Evolutionary conservation across 306 rosid species (phyloP).

Genomic region (Quercus rubra): DNA sequence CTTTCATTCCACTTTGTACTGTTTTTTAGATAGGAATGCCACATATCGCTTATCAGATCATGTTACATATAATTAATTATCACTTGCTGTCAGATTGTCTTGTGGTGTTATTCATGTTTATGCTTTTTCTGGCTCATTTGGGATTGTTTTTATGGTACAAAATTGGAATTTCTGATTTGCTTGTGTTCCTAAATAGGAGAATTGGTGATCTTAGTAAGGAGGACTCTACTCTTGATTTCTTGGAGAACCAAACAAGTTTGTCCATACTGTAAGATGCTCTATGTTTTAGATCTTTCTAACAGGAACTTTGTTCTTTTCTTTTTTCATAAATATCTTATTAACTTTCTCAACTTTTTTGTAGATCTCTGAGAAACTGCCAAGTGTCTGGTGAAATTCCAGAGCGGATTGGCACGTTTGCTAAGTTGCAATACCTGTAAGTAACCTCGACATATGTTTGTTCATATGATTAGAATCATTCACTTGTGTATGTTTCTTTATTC

Average conservation of each 20-base stretch:
- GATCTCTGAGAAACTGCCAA: constrained; percentile 31
- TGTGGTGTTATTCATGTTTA: not conserved
- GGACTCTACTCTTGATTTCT: constrained; percentile 30
- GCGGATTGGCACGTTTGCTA: constrained; percentile 19
- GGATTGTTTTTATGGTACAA: not conserved
- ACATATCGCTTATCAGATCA: not conserved
- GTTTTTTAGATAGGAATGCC: not conserved
- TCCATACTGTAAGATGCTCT: constrained; percentile 26
- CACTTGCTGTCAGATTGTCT: not conserved
- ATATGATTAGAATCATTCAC: not conserved
- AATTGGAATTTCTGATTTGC: not conserved
- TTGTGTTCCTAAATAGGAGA: constrained; percentile 20
- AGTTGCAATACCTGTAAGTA: constrained; percentile 29
- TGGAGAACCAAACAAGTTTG: constrained; percentile 32
- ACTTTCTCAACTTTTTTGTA: not conserved
- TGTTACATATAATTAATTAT: not conserved
- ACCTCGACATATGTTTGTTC: not conserved
- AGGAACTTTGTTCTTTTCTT: not conserved
- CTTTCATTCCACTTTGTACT: not conserved
- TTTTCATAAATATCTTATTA: not conserved
- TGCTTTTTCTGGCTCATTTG: not conserved
- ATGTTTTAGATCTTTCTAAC: not conserved
- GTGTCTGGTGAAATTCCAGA: constrained; percentile 26
- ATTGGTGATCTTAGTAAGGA: constrained; percentile 34
- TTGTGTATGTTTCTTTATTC: not conserved